Percentiles rank a stretch among this genome's conserved stretches.
These are phyloP conservation scores for Leccinellum luteum DNA, from an alignment of 768 basidiomycete genomes.

Conservation along the genomic window DNA sequence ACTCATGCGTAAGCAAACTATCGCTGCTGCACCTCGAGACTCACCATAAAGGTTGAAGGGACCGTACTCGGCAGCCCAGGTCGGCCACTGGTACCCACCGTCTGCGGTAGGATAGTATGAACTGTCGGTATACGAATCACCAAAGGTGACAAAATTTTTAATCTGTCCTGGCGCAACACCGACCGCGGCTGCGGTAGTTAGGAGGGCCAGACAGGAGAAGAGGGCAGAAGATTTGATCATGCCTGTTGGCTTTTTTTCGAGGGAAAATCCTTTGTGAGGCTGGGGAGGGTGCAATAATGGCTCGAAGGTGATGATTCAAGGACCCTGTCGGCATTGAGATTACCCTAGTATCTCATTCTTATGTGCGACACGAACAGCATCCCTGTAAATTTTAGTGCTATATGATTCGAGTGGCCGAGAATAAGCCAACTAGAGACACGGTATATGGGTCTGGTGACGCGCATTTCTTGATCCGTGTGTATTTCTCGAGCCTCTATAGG, in stretches of 20 bases:
- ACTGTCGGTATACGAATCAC: constrained; percentile 63
- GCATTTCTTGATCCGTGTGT: not conserved
- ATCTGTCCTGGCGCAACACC: constrained; percentile 45
- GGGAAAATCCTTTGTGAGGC: not conserved
- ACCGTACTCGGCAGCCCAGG: constrained; percentile 56
- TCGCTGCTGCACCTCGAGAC: not conserved
- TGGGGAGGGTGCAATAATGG: too few relatives aligned
- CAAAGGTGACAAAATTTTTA: constrained; percentile 64
- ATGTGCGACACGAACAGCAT: not conserved
- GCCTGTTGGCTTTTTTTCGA: not conserved
- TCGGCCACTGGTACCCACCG: constrained; percentile 56
- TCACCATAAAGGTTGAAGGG: constrained; percentile 47
- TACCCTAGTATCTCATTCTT: not conserved
- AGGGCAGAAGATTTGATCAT: constrained; percentile 6
- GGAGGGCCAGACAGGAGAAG: constrained; percentile 7
- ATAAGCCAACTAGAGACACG: not conserved
- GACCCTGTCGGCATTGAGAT: not conserved
- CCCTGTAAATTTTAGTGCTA: not conserved
- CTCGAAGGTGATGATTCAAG: not conserved
- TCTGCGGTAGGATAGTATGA: constrained; percentile 34
- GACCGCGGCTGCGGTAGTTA: constrained; percentile 1
- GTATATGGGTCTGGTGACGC: not conserved
- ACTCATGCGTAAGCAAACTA: not conserved
- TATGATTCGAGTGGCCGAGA: not conserved
- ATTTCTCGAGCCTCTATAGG: too few relatives aligned